phyloP scores from a whole-genome alignment of 2,329 filamentous ascomycete genomes.

The Bipolaris zeicola region DNA sequence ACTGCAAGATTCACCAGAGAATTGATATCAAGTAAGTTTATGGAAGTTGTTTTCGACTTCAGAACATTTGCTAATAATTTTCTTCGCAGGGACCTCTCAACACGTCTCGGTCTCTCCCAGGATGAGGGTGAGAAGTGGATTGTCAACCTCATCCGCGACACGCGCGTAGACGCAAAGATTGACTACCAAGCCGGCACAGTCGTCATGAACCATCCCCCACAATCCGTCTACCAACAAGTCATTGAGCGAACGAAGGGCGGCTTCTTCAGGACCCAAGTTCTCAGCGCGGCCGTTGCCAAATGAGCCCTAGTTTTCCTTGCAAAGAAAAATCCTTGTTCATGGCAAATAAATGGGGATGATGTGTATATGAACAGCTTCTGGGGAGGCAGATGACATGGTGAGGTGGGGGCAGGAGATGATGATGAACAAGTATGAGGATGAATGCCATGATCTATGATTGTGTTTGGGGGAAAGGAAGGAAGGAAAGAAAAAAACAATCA shows the following conservation, averaged over 20 bases:
- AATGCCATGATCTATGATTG: background rate
- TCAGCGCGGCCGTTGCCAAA: conserved; percentile 65
- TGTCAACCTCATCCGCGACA: conserved; percentile 98
- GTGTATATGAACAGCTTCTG: conserved; percentile 14
- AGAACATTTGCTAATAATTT: conserved; percentile 19
- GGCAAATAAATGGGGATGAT: background rate
- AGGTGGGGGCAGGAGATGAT: background rate
- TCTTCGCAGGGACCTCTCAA: conserved; percentile 74
- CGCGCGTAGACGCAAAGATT: conserved; percentile 96
- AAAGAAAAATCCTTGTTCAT: background rate
- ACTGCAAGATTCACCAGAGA: conserved; percentile 99
- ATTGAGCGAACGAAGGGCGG: conserved; percentile 99
- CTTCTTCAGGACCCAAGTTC: conserved; percentile 97
- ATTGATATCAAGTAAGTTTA: conserved; percentile 85
- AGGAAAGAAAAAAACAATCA: background rate
- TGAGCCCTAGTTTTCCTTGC: conserved; percentile 31
- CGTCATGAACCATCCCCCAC: conserved; percentile 98
- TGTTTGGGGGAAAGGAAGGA: background rate
- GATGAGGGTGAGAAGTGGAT: conserved; percentile 99
- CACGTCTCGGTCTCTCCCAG: conserved; percentile 85
- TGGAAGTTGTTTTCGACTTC: background rate
- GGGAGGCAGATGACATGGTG: conserved; percentile 5
- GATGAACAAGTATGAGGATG: conserved; percentile 9
- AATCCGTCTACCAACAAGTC: conserved; percentile 98
- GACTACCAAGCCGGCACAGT: conserved; percentile 99